Percentiles rank a stretch among this genome's conserved stretches.
These are phyloP conservation scores for Helminthosporium solani DNA, from an alignment of 2,329 filamentous ascomycete genomes.

Conservation along the genomic window DNA sequence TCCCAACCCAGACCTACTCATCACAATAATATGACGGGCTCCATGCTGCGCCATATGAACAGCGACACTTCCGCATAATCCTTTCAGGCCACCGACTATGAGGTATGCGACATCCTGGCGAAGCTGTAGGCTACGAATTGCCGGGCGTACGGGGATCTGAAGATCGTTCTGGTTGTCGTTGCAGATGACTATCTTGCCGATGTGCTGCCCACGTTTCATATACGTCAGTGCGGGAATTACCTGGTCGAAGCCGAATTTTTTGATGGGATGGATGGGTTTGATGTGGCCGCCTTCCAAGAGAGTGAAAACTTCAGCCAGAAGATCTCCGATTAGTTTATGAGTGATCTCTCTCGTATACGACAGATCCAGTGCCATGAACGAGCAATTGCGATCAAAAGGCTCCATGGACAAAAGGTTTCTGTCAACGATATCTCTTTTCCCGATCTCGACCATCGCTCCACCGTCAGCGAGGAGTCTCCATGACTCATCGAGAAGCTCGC, in stretches of 20 bases:
- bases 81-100: conserved; percentile 18
- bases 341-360: no score
- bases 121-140: no score
- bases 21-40: conserved; percentile 5
- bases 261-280: conserved; percentile 32
- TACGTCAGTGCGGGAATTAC: conserved; percentile 27
- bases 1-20: no score
- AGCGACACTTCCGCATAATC: conserved; percentile 16
- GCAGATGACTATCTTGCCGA: conserved; percentile 47
- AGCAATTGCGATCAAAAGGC: conserved; percentile 10
- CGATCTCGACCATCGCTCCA: conserved; percentile 16
- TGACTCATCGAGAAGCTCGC: conserved; percentile 33
- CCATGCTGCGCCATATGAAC: conserved; percentile 15
- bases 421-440: conserved; percentile 15
- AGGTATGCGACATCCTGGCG: conserved; percentile 20
- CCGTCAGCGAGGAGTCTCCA: conserved; percentile 47
- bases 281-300: conserved; percentile 18
- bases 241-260: conserved; percentile 19
- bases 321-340: conserved; percentile 2
- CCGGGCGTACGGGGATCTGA: no score
- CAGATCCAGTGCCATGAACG: conserved; percentile 3
- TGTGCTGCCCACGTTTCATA: conserved; percentile 37
- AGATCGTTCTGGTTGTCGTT: no score
- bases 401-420: conserved; percentile 14
- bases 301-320: not conserved